phyloP scores from a whole-genome alignment of 139 green algal genomes.

The Micractinium conductrix region DNA sequence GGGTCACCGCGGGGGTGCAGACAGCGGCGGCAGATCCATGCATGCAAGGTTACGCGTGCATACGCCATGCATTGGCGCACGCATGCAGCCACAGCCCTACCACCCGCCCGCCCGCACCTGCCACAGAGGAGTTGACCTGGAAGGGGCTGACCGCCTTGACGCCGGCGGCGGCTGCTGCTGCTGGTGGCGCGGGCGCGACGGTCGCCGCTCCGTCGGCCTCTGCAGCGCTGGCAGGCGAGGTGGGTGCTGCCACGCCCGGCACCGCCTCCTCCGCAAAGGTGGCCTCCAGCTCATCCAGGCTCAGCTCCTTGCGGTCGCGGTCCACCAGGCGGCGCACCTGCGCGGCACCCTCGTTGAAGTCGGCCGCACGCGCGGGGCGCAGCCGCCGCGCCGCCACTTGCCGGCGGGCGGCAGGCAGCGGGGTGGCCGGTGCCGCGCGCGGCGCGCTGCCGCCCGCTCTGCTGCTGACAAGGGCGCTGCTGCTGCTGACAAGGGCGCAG shows the following conservation, averaged over 20 bases:
- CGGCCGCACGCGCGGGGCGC: background rate
- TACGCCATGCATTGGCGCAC: background rate
- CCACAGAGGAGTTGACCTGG: slow-evolving; percentile 20
- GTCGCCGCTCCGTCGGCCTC: slow-evolving; percentile 2
- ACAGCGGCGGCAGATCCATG: too few relatives aligned
- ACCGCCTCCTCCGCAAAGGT: slow-evolving; percentile 39
- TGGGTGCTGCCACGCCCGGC: background rate
- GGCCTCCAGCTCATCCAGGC: slow-evolving; percentile 50
- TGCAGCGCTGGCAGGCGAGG: background rate
- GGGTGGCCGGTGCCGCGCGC: too few relatives aligned
- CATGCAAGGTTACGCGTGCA: too few relatives aligned
- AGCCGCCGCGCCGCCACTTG: too few relatives aligned
- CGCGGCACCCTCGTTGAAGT: slow-evolving; percentile 67
- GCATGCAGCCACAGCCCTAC: background rate
- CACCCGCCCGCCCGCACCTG: background rate
- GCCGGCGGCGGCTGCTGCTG: background rate
- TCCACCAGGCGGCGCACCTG: slow-evolving; percentile 78
- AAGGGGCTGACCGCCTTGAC: background rate
- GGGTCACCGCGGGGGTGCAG: too few relatives aligned
- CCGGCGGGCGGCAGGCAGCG: too few relatives aligned
- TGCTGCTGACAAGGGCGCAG: too few relatives aligned
- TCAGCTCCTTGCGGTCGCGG: slow-evolving; percentile 78
- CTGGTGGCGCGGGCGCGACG: background rate
- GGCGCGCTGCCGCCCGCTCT: too few relatives aligned
- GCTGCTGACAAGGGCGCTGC: too few relatives aligned